phyloP scores from a whole-genome alignment of 345 rosid genomes.

The Lenwebbia sp. region DNA sequence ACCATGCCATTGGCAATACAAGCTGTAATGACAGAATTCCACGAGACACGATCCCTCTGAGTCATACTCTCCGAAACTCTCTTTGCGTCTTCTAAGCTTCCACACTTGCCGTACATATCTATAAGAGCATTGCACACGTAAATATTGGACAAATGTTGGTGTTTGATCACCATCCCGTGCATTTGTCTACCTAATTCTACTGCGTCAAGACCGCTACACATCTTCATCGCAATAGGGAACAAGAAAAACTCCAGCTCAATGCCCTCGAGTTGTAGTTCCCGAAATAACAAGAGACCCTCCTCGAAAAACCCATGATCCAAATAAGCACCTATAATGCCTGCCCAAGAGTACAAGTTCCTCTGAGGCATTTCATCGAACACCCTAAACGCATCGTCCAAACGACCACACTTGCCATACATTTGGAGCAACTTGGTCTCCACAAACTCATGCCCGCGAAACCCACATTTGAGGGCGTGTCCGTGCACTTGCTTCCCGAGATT shows the following conservation, averaged over 20 bases:
- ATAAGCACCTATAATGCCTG: conserved; percentile 32
- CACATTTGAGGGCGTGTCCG: conserved; percentile 27
- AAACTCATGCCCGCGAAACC: conserved; percentile 36
- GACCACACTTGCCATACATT: conserved; percentile 29
- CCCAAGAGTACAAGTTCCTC: conserved; percentile 41
- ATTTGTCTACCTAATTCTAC: conserved; percentile 30
- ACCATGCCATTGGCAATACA: conserved; percentile 38
- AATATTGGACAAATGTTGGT: conserved; percentile 16
- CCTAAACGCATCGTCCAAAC: conserved; percentile 18
- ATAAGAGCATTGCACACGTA: conserved; percentile 43
- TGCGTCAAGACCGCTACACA: conserved; percentile 29
- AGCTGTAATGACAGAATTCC: conserved; percentile 46
- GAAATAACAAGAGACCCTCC: conserved; percentile 23
- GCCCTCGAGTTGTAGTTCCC: conserved; percentile 17
- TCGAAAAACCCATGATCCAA: conserved; percentile 22
- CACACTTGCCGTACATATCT: conserved; percentile 45
- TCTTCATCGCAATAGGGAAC: conserved; percentile 32
- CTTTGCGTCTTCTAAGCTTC: conserved; percentile 32
- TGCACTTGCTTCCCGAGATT: conserved; percentile 35
- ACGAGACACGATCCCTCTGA: conserved; percentile 36
- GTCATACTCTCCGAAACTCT: conserved; percentile 21
- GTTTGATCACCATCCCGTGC: conserved; percentile 30
- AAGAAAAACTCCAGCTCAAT: conserved; percentile 28
- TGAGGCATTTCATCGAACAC: conserved; percentile 35
- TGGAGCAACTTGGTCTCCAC: conserved; percentile 58